These are phyloP conservation scores for Datisca glomerata DNA, from an alignment of 306 rosid genomes.

Conservation along the genomic window DNA sequence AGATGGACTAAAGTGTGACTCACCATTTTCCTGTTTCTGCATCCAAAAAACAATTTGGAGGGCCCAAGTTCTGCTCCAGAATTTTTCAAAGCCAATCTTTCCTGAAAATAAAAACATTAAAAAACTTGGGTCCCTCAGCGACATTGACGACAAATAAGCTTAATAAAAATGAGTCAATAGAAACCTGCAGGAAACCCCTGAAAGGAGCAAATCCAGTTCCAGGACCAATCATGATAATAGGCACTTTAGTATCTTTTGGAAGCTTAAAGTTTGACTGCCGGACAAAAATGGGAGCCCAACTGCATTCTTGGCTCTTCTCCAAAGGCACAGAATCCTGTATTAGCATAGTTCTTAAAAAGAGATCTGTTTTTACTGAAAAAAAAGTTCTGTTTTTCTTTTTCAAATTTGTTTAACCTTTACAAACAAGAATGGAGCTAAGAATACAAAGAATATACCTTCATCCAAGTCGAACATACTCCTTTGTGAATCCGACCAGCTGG, in stretches of 20 bases:
- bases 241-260: constrained; percentile 60
- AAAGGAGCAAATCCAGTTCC: constrained; percentile 99
- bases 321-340: constrained; percentile 66
- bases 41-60: constrained; percentile 82
- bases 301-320: constrained; percentile 60
- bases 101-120: constrained; percentile 39
- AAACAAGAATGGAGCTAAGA: background rate
- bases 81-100: constrained; percentile 67
- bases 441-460: constrained; percentile 49
- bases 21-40: constrained; percentile 91
- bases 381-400: too few relatives aligned
- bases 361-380: too few relatives aligned
- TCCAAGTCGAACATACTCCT: constrained; percentile 97
- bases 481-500: constrained; percentile 91
- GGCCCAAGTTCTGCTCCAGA: constrained; percentile 66
- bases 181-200: constrained; percentile 93
- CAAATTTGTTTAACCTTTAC: background rate
- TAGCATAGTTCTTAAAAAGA: too few relatives aligned
- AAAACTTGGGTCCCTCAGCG: too few relatives aligned
- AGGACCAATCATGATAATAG: constrained; percentile 90
- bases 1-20: background rate
- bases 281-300: constrained; percentile 84
- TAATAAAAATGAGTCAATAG: constrained; percentile 8
- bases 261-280: constrained; percentile 87
- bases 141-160: background rate